Evolutionary conservation across 164 flowering plant genomes (phyloP), one percentile per base, ranked within the genome.

Genomic region (Platanus orientalis): DNA sequence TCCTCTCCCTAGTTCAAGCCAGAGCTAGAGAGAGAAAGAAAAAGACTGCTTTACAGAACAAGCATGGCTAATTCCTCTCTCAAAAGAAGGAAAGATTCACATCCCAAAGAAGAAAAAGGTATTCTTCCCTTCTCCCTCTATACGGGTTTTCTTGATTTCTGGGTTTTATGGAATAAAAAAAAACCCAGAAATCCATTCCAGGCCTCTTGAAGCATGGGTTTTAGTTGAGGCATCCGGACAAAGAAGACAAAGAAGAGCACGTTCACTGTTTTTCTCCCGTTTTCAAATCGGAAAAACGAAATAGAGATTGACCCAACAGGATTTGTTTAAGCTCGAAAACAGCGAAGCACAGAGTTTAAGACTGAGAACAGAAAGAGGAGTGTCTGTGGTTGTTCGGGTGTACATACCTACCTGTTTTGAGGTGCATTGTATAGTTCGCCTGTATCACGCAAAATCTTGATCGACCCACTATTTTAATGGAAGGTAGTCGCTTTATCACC

Each of bases 1-100:
- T 61, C 51, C 36, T 24, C 50, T 36, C 28, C 24, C 62, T 21
- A 59, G 32, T 50, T 19, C 25, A 19, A 2, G 16, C 19, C 17
- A 57, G 24, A 64, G 19, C 44, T 32, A 47, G 58, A 70, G 28
- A 7, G 21, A 58, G 66, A 64, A 52, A 25, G 29, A 51, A 58
- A 7, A 51, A 48, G 19, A 45, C 59, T 39, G n/a, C n/a, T 11
- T 26, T 42, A 49, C 51, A 58, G 64, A 62, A 65, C 69, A 61
- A 57, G 72, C 73, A 57, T 73, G 77, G 71, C 58, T 42, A 55
- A 58, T 54, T 67, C 73, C 60, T 62, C 50, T 63, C 73, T 79
- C 69, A 79, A 79, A 79, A 79, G 82, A 73, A 49, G 69, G 61
- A 68, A 71, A 79, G 29, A 25, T 60, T 61, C 69, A 73, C 60